Evolutionary conservation across 257 asterid genomes (phyloP), one percentile per base, ranked within the genome.

Genomic region (Mentha longifolia): DNA sequence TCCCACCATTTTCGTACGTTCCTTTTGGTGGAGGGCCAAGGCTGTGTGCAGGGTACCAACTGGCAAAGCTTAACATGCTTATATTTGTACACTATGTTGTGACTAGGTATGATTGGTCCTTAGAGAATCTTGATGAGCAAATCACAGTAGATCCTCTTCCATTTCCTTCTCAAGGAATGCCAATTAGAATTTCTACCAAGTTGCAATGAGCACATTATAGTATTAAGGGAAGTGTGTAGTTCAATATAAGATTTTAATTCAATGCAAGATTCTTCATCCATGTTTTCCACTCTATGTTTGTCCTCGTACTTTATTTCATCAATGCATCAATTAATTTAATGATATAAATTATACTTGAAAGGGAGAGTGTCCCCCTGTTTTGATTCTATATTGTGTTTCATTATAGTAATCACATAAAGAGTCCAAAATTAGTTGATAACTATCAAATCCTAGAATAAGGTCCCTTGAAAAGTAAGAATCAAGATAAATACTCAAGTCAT

Each of bases 21-120:
- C 88, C 97, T 60, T 92, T 92, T 70, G 98, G 97, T 15, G 97
- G 98, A 74, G 98, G 98, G 25, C 93, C 97, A 66, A 92, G 97
- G 59, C 65, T 81, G 47, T 92, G 98, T 76, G 97, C 98, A 61
- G 98, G 98, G 50, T 90, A 90, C 81, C 97, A 90, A 77, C 56
- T 92, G 75, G 97, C 97, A n/a, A 92, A 83, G 82, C 70, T 90
- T 3, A 90, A 88, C 54, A 90, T 92, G 22, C 90, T 92, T 46
- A 74, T 88, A 69, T 85, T 87, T 64, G 78, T 92, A 43, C 96
- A 92, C 81, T 85, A 80, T 74, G 87, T 92, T 58, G 96, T 87
- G 58, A 92, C 90, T 30, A 80, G 79, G 63, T 90, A 84, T 9
- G 79, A 92, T 4, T 92, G 96, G 97, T 78, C 89, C 9, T 54